phyloP scores from a whole-genome alignment of 2,329 filamentous ascomycete genomes.

The Epichloe sp. region DNA sequence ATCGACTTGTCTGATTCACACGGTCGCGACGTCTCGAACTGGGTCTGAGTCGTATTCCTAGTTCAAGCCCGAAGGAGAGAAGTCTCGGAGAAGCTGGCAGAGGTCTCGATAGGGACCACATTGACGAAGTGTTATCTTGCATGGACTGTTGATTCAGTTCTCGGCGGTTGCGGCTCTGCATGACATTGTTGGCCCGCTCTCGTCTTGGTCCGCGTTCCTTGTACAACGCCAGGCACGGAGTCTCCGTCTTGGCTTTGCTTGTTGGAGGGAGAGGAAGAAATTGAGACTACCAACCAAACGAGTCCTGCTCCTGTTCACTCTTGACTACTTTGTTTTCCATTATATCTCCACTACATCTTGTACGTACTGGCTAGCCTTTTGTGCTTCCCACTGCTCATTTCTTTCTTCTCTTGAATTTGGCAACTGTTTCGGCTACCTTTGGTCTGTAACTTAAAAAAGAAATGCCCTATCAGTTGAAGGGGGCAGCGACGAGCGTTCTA shows the following conservation, averaged over 20 bases:
- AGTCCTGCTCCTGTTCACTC: constrained; percentile 2
- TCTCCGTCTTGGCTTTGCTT: constrained; percentile 4
- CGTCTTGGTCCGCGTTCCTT: constrained; percentile 4
- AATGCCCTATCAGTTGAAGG: neutral
- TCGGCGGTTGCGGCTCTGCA: constrained; percentile 1
- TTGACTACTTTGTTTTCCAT: constrained; percentile 4
- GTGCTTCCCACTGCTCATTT: constrained; percentile 21
- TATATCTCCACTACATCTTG: constrained; percentile 17
- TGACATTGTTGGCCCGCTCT: neutral
- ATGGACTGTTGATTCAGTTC: neutral
- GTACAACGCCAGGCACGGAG: constrained; percentile 3
- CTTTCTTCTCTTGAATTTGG: constrained; percentile 12
- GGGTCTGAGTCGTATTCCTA: neutral
- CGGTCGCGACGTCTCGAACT: neutral
- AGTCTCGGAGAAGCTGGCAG: neutral
- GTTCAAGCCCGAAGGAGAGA: neutral
- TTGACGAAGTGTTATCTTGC: constrained; percentile 2
- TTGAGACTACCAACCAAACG: constrained; percentile 3
- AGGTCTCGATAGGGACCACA: neutral
- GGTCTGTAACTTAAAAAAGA: constrained; percentile 2
- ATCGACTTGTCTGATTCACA: neutral
- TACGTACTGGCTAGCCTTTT: constrained; percentile 40
- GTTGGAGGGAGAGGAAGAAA: constrained; percentile 5
- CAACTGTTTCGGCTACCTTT: constrained; percentile 1
- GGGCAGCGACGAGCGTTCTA: neutral